Conservation (phyloP, 306 rosid species). For the Nissolia schottii region DNA sequence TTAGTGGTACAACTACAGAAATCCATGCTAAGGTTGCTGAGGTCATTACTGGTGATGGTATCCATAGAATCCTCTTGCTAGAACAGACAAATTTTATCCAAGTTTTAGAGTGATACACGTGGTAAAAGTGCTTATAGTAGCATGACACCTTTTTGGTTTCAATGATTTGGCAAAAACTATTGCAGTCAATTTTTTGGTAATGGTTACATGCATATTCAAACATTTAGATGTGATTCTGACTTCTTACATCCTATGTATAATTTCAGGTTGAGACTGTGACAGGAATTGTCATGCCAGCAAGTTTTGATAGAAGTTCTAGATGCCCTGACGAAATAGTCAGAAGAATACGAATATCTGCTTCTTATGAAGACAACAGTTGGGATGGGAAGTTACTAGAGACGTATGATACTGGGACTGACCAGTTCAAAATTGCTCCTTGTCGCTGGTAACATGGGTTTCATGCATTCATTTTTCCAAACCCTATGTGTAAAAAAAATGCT, state of each 20-base stretch:
- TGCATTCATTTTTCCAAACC: conserved; percentile 12
- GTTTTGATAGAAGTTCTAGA: conserved; percentile 65
- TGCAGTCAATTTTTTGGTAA: not conserved
- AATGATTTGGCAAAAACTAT: not conserved
- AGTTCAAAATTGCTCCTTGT: conserved; percentile 66
- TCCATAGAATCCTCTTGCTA: not conserved
- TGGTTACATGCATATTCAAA: not conserved
- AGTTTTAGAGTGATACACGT: not conserved
- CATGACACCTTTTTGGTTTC: not conserved
- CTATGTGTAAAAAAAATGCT: not conserved
- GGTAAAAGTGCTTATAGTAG: not conserved
- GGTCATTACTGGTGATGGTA: not conserved
- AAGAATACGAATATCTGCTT: conserved; percentile 64
- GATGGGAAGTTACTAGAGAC: conserved; percentile 72
- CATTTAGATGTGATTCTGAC: not conserved
- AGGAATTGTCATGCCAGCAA: conserved; percentile 60
- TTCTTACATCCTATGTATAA: conserved; percentile 4
- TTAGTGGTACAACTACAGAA: not conserved
- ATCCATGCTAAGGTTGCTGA: not conserved
- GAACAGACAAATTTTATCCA: not conserved
- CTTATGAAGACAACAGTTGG: conserved; percentile 59
- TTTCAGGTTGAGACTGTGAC: conserved; percentile 63
- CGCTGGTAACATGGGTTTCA: conserved; percentile 53
- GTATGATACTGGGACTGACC: conserved; percentile 63
- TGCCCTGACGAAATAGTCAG: conserved; percentile 81